Conservation (phyloP, 225 moss, liverwort and hornwort species). For the Bryoerythrophyllum caledonicum region DNA sequence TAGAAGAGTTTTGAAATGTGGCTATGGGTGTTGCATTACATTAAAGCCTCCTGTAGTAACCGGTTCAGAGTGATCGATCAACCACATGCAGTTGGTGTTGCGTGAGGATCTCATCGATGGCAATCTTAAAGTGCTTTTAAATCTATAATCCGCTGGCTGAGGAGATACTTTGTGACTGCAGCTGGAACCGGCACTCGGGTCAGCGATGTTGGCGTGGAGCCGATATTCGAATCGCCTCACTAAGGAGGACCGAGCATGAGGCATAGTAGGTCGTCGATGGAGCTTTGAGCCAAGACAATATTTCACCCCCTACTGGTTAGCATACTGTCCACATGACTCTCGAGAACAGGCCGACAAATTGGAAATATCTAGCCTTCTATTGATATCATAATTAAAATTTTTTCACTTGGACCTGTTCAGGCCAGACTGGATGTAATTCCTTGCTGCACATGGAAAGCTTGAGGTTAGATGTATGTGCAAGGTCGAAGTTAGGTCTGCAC, state of each 20-base stretch:
- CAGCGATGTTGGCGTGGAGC: slow-evolving; percentile 93
- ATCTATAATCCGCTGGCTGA: background rate
- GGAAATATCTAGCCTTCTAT: background rate
- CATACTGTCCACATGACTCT: slow-evolving; percentile 8
- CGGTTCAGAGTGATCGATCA: slow-evolving; percentile 12
- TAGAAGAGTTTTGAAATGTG: slow-evolving; percentile 8
- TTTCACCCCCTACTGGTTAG: background rate
- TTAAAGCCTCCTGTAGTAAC: background rate
- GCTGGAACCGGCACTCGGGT: slow-evolving; percentile 90
- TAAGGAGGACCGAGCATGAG: slow-evolving; percentile 17
- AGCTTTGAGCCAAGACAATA: background rate
- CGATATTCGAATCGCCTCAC: slow-evolving; percentile 39
- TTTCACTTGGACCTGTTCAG: slow-evolving; percentile 5
- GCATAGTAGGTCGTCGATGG: background rate
- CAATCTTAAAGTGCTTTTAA: background rate
- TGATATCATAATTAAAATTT: background rate
- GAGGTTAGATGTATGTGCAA: background rate
- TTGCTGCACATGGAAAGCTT: background rate
- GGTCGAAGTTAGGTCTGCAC: background rate
- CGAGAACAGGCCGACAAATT: background rate
- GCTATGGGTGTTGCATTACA: background rate
- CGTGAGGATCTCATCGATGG: background rate
- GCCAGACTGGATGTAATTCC: slow-evolving; percentile 1
- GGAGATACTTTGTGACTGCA: slow-evolving; percentile 29
- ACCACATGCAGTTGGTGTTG: background rate